Evolutionary conservation across 2,329 filamentous ascomycete species (phyloP).

Genomic region (Lanzia echinophila): DNA sequence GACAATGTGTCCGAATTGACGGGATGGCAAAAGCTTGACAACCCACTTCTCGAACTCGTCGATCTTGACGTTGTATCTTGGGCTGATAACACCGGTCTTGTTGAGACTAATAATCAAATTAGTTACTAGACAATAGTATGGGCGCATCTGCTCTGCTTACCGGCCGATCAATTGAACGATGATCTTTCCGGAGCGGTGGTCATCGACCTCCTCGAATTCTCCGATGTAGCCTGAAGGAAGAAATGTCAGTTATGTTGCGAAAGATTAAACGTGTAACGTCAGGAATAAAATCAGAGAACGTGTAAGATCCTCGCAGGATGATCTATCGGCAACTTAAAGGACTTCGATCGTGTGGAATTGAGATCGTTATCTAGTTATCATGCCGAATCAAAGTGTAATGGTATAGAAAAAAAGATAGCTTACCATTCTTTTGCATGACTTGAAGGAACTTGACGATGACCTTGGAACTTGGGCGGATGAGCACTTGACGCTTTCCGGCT

Average conservation of each 20-base stretch:
- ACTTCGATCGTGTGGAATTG: slow-evolving; percentile 79
- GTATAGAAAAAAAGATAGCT: slow-evolving; percentile 30
- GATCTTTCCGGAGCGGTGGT: slow-evolving; percentile 99
- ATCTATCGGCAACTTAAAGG: slow-evolving; percentile 99
- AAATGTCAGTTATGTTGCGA: slow-evolving; percentile 72
- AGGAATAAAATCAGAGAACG: slow-evolving; percentile 71
- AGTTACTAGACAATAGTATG: background rate
- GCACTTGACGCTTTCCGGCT: slow-evolving; percentile 96
- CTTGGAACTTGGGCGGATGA: slow-evolving; percentile 98
- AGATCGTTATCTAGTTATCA: slow-evolving; percentile 99
- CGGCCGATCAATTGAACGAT: slow-evolving; percentile 99
- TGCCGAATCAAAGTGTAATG: slow-evolving; percentile 58
- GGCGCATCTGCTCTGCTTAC: slow-evolving; percentile 30
- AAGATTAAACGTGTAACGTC: slow-evolving; percentile 90
- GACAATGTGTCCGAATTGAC: slow-evolving; percentile 99
- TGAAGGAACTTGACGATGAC: slow-evolving; percentile 99
- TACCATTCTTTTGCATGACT: slow-evolving; percentile 99
- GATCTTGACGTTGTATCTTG: slow-evolving; percentile 98
- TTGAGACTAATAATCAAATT: slow-evolving; percentile 54
- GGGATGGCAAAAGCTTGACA: slow-evolving; percentile 94
- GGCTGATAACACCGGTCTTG: slow-evolving; percentile 99
- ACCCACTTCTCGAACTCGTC: slow-evolving; percentile 99
- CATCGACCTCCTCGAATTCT: slow-evolving; percentile 98
- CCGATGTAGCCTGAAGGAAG: slow-evolving; percentile 79
- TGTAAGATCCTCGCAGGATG: slow-evolving; percentile 89